Evolutionary conservation across 345 rosid species (phyloP), one percentile per base, ranked within the genome.

Genomic region (Clarkia xantiana): DNA sequence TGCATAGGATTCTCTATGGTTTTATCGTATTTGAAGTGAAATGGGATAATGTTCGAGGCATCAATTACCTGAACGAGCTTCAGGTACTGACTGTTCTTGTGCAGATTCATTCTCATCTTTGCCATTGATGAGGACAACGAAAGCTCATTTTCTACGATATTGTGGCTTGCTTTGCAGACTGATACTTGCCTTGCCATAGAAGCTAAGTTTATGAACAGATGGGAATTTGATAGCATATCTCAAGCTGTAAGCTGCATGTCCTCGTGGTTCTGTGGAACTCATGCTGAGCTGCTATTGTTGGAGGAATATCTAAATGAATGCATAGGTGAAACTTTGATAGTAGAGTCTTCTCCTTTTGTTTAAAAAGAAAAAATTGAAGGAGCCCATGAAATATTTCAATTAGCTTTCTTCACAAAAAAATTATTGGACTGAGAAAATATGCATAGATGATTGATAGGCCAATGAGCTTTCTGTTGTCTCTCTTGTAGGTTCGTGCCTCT

Each of bases 151-250:
- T 14, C 36, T 44, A 13, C 18, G 48, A 40, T 2, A 29, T 29
- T 29, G 9, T 29, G 6, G 29, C 18, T 63, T 60, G 52, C 57
- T 18, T 40, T 75, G 68, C 78, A 93, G 99, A 80, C 91, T n/a
- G 97, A 84, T 56, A 82, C 99, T 29, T 82, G 86, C 61, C 67
- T 93, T 44, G 99, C 99, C 41, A 42, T 93, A 18, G 99, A 93
- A 67, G 69, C 95, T 52, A 93, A 82, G 67, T 42, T 76, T 55
- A 87, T 87, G 99, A 79, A 48, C 62, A 78, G 97, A 73, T 93
- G 97, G 99, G 99, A 93, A 63, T 93, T 93, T 63, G 97, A 87
- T 54, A 78, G 99, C 65, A 74, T 87, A 42, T 39, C 66, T 36
- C 96, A 93, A 61, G 99, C 95, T 43, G 76, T 64, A 47, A 64